phyloP scores from a whole-genome alignment of 768 basidiomycete genomes.

The Suillus plorans region DNA sequence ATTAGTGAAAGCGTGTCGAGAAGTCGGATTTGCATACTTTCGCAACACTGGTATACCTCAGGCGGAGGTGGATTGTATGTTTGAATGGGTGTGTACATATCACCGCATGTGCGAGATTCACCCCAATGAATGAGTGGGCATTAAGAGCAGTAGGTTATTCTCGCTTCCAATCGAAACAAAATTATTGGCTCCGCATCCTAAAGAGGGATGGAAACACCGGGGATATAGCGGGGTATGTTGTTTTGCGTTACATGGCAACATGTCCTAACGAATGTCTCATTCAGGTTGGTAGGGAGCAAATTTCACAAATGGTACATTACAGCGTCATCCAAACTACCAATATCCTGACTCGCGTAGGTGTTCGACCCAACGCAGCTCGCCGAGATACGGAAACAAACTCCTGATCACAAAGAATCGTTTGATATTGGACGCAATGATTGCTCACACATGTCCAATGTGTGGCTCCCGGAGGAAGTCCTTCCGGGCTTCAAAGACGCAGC shows the following conservation, averaged over 20 bases:
- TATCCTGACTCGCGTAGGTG: constrained; percentile 17
- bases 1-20: constrained; percentile 19
- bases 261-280: neutral
- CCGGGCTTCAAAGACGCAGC: constrained; percentile 55
- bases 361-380: constrained; percentile 33
- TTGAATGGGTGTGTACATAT: constrained; percentile 38
- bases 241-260: neutral
- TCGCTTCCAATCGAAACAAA: constrained; percentile 38
- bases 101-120: constrained; percentile 5
- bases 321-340: neutral
- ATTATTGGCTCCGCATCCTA: constrained; percentile 45
- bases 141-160: constrained; percentile 41
- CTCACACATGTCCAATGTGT: constrained; percentile 50
- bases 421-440: constrained; percentile 48
- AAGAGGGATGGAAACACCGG: constrained; percentile 44
- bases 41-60: constrained; percentile 42
- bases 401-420: constrained; percentile 52
- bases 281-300: constrained; percentile 43
- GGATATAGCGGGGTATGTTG: constrained; percentile 31
- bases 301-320: constrained; percentile 25
- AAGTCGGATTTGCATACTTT: constrained; percentile 49
- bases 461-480: constrained; percentile 51
- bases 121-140: neutral
- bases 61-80: constrained; percentile 38
- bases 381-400: constrained; percentile 30